A percentile compares a stretch with the other conserved stretches of the same genome.
Conservation (phyloP, 2,329 filamentous ascomycete species). For the Amauroascus niger region DNA sequence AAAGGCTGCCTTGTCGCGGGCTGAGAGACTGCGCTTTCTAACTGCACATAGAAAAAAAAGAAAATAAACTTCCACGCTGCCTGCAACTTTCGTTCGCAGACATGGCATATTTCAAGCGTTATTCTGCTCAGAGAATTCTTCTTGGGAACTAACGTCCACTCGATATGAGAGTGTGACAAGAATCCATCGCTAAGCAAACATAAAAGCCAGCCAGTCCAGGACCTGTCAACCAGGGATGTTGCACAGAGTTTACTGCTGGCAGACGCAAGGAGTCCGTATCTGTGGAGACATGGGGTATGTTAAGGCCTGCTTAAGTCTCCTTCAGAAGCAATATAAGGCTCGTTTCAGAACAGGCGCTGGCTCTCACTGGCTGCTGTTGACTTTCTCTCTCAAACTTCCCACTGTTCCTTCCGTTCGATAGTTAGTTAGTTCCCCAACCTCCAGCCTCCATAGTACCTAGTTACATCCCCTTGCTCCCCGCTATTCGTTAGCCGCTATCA, state of each 20-base stretch:
- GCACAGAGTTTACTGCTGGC: conserved; percentile 1
- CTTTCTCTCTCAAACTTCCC: too few relatives aligned
- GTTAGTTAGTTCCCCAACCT: too few relatives aligned
- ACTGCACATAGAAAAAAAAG: too few relatives aligned
- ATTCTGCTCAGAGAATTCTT: not conserved
- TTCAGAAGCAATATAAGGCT: conserved; percentile 7
- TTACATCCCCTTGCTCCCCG: too few relatives aligned
- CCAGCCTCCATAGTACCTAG: too few relatives aligned
- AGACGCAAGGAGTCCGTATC: conserved; percentile 1
- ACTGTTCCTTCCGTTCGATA: too few relatives aligned
- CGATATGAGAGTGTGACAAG: not conserved
- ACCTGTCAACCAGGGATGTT: conserved; percentile 6
- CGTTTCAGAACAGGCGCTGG: conserved; percentile 6
- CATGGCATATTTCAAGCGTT: not conserved
- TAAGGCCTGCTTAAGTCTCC: conserved; percentile 1
- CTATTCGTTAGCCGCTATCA: too few relatives aligned
- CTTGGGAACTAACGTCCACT: not conserved
- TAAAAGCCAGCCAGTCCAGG: not conserved
- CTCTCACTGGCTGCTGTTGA: not conserved
- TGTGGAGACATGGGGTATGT: conserved; percentile 3
- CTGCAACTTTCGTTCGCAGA: not conserved
- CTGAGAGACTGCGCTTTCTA: too few relatives aligned
- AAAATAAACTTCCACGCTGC: not conserved
- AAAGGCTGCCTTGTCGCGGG: too few relatives aligned
- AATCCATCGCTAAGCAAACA: conserved; percentile 3